Conservation (phyloP, 371 early-diverging fungal species). For the Apophysomyces elegans region DNA sequence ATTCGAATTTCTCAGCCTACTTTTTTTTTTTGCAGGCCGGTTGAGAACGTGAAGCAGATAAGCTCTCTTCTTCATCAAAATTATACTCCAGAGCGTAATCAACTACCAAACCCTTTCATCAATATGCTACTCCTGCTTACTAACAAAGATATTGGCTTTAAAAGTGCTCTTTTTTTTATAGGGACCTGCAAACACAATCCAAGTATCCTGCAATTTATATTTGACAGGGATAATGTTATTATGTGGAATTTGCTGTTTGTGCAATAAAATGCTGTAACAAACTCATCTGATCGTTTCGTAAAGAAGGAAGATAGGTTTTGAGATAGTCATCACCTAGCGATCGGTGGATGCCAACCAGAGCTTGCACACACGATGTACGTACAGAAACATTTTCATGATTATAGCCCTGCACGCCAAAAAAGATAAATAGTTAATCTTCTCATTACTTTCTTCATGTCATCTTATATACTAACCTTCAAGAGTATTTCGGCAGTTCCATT, state of each 20-base stretch:
- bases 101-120: too few species aligned
- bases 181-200: too few species aligned
- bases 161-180: too few species aligned
- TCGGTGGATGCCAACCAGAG: slow-evolving; percentile 30
- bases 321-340: slow-evolving; percentile 28
- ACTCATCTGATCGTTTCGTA: slow-evolving; percentile 29
- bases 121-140: too few species aligned
- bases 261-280: slow-evolving; percentile 25
- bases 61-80: too few species aligned
- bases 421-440: neutral
- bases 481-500: slow-evolving; percentile 16
- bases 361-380: slow-evolving; percentile 31
- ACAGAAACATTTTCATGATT: slow-evolving; percentile 25
- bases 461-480: slow-evolving; percentile 16
- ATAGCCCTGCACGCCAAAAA: slow-evolving; percentile 16
- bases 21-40: too few species aligned
- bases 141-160: too few species aligned
- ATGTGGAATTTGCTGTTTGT: neutral
- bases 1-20: too few species aligned
- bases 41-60: too few species aligned
- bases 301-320: slow-evolving; percentile 19
- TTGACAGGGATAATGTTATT: neutral
- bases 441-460: neutral
- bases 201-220: neutral
- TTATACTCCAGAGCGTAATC: too few species aligned